These are phyloP conservation scores for Teunomyces aglyptinius DNA, from an alignment of 805 yeast species.

Conservation along the genomic window DNA sequence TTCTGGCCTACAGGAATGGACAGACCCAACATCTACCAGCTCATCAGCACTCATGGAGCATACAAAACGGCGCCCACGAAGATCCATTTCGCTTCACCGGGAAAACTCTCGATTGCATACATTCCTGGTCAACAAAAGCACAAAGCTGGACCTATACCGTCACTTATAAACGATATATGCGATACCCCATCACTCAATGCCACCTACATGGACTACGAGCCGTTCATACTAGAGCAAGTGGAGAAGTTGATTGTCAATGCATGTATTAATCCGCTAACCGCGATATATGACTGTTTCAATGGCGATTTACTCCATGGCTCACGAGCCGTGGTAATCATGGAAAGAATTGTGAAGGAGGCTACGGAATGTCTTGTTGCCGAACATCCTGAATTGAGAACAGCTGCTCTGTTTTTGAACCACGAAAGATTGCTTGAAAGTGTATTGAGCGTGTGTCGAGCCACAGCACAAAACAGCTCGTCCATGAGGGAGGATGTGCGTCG, in stretches of 20 bases:
- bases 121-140: slow-evolving; percentile 40
- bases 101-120: slow-evolving; percentile 57
- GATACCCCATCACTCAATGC: slow-evolving; percentile 25
- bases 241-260: slow-evolving; percentile 78
- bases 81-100: slow-evolving; percentile 67
- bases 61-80: slow-evolving; percentile 40
- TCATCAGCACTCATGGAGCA: slow-evolving; percentile 83
- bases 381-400: slow-evolving; percentile 19
- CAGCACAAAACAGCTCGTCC: slow-evolving; percentile 62
- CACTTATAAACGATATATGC: slow-evolving; percentile 4
- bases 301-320: slow-evolving; percentile 60
- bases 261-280: slow-evolving; percentile 81
- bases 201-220: slow-evolving; percentile 35
- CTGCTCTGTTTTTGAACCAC: slow-evolving; percentile 27
- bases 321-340: slow-evolving; percentile 32
- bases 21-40: slow-evolving; percentile 66
- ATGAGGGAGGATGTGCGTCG: slow-evolving; percentile 67
- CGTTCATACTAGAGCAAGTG: slow-evolving; percentile 55
- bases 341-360: slow-evolving; percentile 45
- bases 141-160: background rate
- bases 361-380: slow-evolving; percentile 40
- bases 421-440: slow-evolving; percentile 36
- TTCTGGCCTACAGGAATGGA: slow-evolving; percentile 50
- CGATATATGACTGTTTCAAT: slow-evolving; percentile 72
- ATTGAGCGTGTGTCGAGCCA: slow-evolving; percentile 25